Conservation (phyloP, 441 rosid genomes). For the Dalechampia spathulata region DNA sequence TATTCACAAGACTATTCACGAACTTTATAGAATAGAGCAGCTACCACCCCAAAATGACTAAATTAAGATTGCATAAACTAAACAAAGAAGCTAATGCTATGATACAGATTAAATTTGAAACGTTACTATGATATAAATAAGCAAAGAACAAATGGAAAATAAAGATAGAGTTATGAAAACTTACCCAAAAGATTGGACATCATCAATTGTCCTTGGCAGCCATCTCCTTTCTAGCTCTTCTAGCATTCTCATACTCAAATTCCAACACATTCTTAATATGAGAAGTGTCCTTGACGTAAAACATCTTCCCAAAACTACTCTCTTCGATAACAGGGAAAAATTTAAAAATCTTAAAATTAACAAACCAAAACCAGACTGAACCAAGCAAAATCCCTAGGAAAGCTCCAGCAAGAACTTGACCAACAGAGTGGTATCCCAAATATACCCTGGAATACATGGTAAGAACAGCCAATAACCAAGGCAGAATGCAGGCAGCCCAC, state of each 20-base stretch:
- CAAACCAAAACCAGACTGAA: slow-evolving; percentile 75
- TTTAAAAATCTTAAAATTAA: slow-evolving; percentile 38
- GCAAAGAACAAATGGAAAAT: too few relatives aligned
- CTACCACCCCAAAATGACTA: too few relatives aligned
- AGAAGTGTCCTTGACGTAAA: slow-evolving; percentile 86
- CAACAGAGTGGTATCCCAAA: slow-evolving; percentile 75
- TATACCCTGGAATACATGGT: slow-evolving; percentile 90
- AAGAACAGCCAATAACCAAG: slow-evolving; percentile 63
- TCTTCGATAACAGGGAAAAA: slow-evolving; percentile 73
- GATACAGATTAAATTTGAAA: too few relatives aligned
- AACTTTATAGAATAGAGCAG: too few relatives aligned
- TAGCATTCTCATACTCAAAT: slow-evolving; percentile 91
- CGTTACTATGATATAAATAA: too few relatives aligned
- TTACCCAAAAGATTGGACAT: too few relatives aligned
- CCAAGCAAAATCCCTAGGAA: slow-evolving; percentile 56
- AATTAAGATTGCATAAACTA: too few relatives aligned
- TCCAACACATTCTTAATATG: slow-evolving; percentile 73
- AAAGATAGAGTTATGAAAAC: too few relatives aligned
- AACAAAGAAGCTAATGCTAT: too few relatives aligned
- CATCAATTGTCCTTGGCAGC: slow-evolving; percentile 43
- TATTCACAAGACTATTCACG: too few relatives aligned
- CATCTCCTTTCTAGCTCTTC: slow-evolving; percentile 55
- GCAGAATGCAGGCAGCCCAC: slow-evolving; percentile 30
- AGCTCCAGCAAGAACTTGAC: slow-evolving; percentile 85
- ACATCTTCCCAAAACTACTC: slow-evolving; percentile 57